These are phyloP conservation scores for Begonia loranthoides DNA, from an alignment of 306 rosid genomes.

Conservation along the genomic window DNA sequence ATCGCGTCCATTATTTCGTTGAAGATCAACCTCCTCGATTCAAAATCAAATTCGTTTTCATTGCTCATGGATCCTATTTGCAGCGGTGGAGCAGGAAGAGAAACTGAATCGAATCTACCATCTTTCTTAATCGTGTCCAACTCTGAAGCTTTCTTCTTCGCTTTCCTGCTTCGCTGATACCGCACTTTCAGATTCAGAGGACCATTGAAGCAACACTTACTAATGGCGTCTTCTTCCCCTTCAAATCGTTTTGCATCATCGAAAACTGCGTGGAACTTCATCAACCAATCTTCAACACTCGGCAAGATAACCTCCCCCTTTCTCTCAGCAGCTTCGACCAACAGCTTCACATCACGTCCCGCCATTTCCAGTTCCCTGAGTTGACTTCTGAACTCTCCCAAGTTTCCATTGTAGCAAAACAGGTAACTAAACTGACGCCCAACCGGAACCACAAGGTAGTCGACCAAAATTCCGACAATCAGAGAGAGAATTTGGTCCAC, in stretches of 20 bases:
- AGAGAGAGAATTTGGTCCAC: too few relatives aligned
- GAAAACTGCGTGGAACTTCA: not conserved
- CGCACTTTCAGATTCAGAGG: not conserved
- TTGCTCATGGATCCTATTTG: too few relatives aligned
- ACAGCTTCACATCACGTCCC: not conserved
- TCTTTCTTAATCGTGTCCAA: too few relatives aligned
- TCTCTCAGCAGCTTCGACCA: not conserved
- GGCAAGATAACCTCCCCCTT: not conserved
- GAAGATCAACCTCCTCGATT: too few relatives aligned
- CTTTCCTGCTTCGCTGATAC: constrained; percentile 1
- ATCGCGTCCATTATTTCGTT: too few relatives aligned
- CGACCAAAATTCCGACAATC: too few relatives aligned
- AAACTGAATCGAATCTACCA: too few relatives aligned
- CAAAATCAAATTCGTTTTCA: too few relatives aligned
- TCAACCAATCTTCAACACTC: not conserved
- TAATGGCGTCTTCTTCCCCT: not conserved
- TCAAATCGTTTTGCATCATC: not conserved
- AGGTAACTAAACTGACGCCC: not conserved
- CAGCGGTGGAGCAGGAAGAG: too few relatives aligned
- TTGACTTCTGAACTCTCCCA: not conserved
- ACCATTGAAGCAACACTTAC: not conserved
- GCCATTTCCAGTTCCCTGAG: not conserved
- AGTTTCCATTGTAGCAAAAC: not conserved
- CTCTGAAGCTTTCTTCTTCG: too few relatives aligned
- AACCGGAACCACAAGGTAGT: too few relatives aligned